Conservation (phyloP, 208 protist genomes). For the Borovskyia barvae region DNA sequence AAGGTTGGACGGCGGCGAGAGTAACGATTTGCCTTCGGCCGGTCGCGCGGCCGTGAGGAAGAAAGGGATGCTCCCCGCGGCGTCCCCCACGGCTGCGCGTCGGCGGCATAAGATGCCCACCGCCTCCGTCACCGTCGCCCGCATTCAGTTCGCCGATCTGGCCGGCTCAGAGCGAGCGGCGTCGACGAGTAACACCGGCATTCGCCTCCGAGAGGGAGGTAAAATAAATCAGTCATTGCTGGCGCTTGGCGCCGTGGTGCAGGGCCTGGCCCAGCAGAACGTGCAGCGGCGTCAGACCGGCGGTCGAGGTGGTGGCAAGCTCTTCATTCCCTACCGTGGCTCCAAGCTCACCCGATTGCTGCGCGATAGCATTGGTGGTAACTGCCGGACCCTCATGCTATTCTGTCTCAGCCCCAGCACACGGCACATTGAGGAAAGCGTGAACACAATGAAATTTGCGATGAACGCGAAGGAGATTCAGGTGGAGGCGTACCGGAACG, state of each 20-base stretch:
- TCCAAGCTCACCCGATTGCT: conserved; percentile 84
- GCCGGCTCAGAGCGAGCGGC: conserved; percentile 89
- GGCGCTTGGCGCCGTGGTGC: conserved; percentile 92
- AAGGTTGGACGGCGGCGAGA: too few relatives aligned
- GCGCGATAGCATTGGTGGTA: conserved; percentile 71
- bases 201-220: conserved; percentile 88
- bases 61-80: too few relatives aligned
- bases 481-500: conserved; percentile 60
- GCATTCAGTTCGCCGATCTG: conserved; percentile 84
- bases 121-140: conserved; percentile 50
- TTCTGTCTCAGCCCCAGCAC: conserved; percentile 74
- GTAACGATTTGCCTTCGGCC: too few relatives aligned
- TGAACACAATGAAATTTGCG: conserved; percentile 86
- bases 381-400: conserved; percentile 82
- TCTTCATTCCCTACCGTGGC: conserved; percentile 81
- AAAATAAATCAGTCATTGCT: conserved; percentile 95
- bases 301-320: conserved; percentile 11
- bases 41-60: too few relatives aligned
- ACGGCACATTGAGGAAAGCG: conserved; percentile 63
- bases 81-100: too few relatives aligned
- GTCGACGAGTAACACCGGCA: conserved; percentile 72
- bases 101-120: neutral
- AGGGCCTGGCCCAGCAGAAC: conserved; percentile 66
- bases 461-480: conserved; percentile 83
- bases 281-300: conserved; percentile 12